phyloP scores from a whole-genome alignment of 1,139 yeast genomes.

The Taphrina flavorubra region DNA sequence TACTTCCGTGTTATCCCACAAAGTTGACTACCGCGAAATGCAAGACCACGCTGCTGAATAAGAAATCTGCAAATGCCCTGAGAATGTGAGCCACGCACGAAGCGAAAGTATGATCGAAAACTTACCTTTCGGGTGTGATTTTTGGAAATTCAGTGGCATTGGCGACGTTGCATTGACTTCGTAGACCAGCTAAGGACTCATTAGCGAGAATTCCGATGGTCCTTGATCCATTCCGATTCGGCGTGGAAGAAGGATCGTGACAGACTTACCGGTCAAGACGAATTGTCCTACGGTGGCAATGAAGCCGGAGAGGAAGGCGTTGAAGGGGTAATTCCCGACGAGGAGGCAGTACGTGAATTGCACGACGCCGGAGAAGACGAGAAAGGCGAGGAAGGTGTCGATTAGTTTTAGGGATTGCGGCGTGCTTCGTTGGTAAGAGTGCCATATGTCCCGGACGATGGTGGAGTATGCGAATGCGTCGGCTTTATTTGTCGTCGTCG shows the following conservation, averaged over 20 bases:
- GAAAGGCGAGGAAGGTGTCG: conserved; percentile 74
- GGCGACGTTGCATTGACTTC: conserved; percentile 67
- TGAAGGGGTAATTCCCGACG: conserved; percentile 90
- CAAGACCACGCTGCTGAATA: conserved; percentile 82
- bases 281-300: conserved; percentile 93
- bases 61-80: conserved; percentile 84
- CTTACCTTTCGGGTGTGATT: conserved; percentile 65
- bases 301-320: conserved; percentile 94
- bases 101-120: not conserved
- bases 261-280: conserved; percentile 65
- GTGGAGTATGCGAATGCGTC: conserved; percentile 27
- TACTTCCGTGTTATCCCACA: conserved; percentile 52
- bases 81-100: not conserved
- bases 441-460: conserved; percentile 32
- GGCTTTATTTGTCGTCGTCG: not conserved
- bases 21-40: conserved; percentile 92
- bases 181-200: conserved; percentile 55
- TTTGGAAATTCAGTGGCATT: conserved; percentile 57
- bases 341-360: conserved; percentile 79
- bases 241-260: too few relatives aligned
- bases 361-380: conserved; percentile 73
- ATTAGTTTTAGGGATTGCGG: conserved; percentile 58
- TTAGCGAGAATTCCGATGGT: too few relatives aligned
- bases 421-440: conserved; percentile 41
- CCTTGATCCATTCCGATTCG: too few relatives aligned